Conservation (phyloP, 768 basidiomycete genomes). For the Rhizopogon vesiculosus region DNA sequence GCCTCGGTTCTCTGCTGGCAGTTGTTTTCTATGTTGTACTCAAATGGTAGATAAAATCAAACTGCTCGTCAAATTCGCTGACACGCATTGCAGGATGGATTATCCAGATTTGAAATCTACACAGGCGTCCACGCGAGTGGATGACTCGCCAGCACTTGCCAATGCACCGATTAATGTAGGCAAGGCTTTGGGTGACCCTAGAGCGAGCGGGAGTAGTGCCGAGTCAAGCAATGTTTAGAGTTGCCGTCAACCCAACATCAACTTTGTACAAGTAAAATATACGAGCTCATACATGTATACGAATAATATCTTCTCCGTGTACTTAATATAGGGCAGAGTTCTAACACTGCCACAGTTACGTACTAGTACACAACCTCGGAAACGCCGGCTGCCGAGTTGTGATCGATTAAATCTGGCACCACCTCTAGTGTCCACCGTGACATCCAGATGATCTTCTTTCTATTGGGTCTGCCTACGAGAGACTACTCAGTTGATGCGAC, state of each 20-base stretch:
- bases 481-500: no score
- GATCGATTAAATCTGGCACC: no score
- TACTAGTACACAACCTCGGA: no score
- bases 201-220: neutral
- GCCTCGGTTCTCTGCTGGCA: slow-evolving; percentile 45
- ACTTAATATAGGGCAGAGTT: neutral
- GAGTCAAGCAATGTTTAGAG: neutral
- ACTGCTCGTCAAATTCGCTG: slow-evolving; percentile 1
- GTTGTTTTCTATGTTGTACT: slow-evolving; percentile 39
- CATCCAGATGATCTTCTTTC: no score
- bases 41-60: slow-evolving; percentile 38
- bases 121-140: slow-evolving; percentile 22
- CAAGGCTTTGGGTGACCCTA: no score
- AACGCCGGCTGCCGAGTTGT: no score
- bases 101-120: slow-evolving; percentile 25
- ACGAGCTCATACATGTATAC: neutral
- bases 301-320: neutral
- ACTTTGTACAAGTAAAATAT: neutral
- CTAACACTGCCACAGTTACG: no score
- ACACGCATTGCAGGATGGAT: slow-evolving; percentile 15
- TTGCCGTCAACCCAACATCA: neutral
- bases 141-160: slow-evolving; percentile 21
- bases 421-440: no score
- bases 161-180: neutral
- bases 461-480: no score